A percentile compares a stretch with the other conserved stretches of the same genome.
phyloP scores from a whole-genome alignment of 352 stramenopile genomes.

The Globisporangium megalacanthum region DNA sequence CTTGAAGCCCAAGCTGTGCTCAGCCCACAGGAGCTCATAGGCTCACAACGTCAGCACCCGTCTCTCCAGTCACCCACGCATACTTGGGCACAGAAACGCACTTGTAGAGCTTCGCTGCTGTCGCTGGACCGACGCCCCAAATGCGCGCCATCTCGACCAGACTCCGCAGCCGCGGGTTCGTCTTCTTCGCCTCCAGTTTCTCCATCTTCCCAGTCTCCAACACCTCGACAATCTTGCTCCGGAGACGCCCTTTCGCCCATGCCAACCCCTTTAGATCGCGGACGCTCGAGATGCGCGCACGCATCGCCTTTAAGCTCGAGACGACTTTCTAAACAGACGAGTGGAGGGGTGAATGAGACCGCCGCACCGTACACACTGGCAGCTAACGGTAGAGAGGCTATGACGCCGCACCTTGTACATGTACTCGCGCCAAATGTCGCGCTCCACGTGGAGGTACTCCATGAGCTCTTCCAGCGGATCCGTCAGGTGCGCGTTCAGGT shows the following conservation, averaged over 20 bases:
- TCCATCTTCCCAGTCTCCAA: slow-evolving; percentile 66
- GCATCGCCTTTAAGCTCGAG: slow-evolving; percentile 63
- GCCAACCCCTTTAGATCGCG: slow-evolving; percentile 55
- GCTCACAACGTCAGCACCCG: not conserved
- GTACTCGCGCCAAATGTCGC: slow-evolving; percentile 72
- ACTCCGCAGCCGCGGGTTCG: slow-evolving; percentile 43
- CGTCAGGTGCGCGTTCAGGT: slow-evolving; percentile 74
- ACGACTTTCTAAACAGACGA: slow-evolving; percentile 47
- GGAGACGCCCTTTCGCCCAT: slow-evolving; percentile 65
- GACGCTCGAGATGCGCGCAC: slow-evolving; percentile 46
- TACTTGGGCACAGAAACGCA: no score
- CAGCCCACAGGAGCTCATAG: not conserved
- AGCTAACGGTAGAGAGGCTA: no score
- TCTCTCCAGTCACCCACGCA: slow-evolving; percentile 10
- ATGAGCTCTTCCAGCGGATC: slow-evolving; percentile 75
- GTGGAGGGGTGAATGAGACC: not conserved
- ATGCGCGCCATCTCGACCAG: slow-evolving; percentile 65
- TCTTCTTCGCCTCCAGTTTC: slow-evolving; percentile 80
- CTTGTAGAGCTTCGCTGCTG: slow-evolving; percentile 72
- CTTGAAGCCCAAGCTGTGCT: slow-evolving; percentile 49
- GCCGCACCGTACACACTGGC: no score
- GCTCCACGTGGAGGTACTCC: slow-evolving; percentile 72
- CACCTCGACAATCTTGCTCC: slow-evolving; percentile 70
- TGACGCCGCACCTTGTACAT: slow-evolving; percentile 61
- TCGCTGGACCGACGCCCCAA: slow-evolving; percentile 76